Conservation (phyloP, 2,329 filamentous ascomycete species). For the Xylariaceae sp. region DNA sequence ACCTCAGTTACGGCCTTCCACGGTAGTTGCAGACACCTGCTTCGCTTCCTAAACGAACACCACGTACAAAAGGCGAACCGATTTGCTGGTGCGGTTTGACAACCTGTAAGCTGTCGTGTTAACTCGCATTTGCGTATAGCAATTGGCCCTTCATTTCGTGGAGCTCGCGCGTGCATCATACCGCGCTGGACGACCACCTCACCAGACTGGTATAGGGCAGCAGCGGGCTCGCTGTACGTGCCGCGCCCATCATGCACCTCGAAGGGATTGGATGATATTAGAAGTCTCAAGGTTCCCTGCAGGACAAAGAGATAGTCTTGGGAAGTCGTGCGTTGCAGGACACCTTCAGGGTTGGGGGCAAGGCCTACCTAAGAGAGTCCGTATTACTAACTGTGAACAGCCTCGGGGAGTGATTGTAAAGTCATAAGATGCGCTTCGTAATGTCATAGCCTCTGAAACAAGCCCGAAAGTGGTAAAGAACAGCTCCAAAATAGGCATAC, state of each 20-base stretch:
- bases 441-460: background rate
- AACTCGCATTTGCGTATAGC: background rate
- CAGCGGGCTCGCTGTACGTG: conserved; percentile 29
- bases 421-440: background rate
- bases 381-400: background rate
- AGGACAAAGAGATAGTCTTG: conserved; percentile 38
- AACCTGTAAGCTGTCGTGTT: conserved; percentile 20
- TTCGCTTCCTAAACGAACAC: conserved; percentile 32
- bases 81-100: conserved; percentile 35
- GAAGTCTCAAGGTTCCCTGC: conserved; percentile 32
- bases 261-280: conserved; percentile 33
- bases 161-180: conserved; percentile 39
- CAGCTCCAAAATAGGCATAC: background rate
- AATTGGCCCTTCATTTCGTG: background rate
- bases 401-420: background rate
- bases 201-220: conserved; percentile 34
- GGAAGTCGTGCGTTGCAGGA: conserved; percentile 39
- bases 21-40: conserved; percentile 17
- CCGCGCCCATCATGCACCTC: conserved; percentile 30
- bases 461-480: background rate
- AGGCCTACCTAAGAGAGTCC: conserved; percentile 29
- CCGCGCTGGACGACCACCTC: conserved; percentile 38
- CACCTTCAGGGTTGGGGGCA: conserved; percentile 33
- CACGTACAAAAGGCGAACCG: conserved; percentile 30
- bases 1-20: conserved; percentile 7